These are phyloP conservation scores for Gossypioides kirkii DNA, from an alignment of 345 rosid species.

Conservation along the genomic window DNA sequence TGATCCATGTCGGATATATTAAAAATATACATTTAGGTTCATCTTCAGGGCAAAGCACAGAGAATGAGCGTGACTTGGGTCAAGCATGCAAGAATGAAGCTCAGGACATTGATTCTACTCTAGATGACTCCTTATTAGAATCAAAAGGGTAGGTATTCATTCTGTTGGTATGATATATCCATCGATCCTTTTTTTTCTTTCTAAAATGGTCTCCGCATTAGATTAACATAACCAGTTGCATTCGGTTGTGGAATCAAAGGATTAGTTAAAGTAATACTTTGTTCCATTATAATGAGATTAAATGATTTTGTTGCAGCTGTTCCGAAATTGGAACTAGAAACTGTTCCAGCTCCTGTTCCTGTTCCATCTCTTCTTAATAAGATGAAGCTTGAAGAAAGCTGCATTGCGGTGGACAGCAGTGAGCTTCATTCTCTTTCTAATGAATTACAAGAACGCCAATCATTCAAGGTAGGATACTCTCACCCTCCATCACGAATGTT, in stretches of 20 bases:
- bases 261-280: background rate
- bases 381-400: conserved; percentile 27
- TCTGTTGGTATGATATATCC: background rate
- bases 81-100: background rate
- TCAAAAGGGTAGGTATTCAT: conserved; percentile 19
- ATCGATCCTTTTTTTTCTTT: background rate
- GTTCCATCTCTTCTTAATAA: conserved; percentile 2
- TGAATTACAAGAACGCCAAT: conserved; percentile 2
- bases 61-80: background rate
- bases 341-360: background rate
- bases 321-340: background rate
- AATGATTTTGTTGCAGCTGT: conserved; percentile 3
- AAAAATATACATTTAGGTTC: background rate
- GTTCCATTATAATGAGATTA: background rate
- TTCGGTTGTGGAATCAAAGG: background rate
- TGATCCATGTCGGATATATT: background rate
- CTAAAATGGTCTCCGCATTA: background rate
- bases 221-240: background rate
- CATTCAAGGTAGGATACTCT: conserved; percentile 22
- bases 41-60: conserved; percentile 8
- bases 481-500: background rate
- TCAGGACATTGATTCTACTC: conserved; percentile 3
- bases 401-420: conserved; percentile 17
- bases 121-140: conserved; percentile 8
- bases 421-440: conserved; percentile 12